Conservation (phyloP, 2,329 filamentous ascomycete genomes). For the Gnomoniopsis smithogilvyi region DNA sequence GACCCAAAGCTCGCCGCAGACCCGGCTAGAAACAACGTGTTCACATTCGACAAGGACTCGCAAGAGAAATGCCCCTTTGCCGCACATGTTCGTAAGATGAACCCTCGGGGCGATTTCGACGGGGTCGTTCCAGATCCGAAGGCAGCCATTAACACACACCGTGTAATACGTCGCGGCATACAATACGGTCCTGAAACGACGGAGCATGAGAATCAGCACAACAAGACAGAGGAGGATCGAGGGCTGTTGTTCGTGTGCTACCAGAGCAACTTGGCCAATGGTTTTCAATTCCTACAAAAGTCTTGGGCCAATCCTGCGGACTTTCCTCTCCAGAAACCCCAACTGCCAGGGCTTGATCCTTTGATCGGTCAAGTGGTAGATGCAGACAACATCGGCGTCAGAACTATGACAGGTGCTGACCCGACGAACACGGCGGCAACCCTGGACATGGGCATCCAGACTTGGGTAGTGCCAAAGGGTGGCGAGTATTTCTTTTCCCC, state of each 20-base stretch:
- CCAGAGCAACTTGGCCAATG: constrained; percentile 37
- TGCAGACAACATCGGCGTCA: constrained; percentile 20
- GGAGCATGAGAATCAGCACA: constrained; percentile 28
- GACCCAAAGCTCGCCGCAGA: constrained; percentile 30
- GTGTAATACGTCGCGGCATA: constrained; percentile 43
- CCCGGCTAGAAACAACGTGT: constrained; percentile 26
- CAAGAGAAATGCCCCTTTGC: constrained; percentile 41
- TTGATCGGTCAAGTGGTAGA: constrained; percentile 30
- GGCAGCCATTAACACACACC: constrained; percentile 22
- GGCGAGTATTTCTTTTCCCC: constrained; percentile 46
- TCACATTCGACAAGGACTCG: constrained; percentile 30
- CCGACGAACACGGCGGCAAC: constrained; percentile 20
- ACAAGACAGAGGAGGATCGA: constrained; percentile 31
- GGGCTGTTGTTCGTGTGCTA: constrained; percentile 44
- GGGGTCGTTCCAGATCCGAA: constrained; percentile 16
- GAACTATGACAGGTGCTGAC: constrained; percentile 25
- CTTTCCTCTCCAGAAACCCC: constrained; percentile 23
- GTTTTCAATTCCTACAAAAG: constrained; percentile 38
- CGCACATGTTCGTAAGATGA: constrained; percentile 44
- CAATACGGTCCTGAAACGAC: constrained; percentile 37
- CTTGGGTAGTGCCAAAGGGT: constrained; percentile 38
- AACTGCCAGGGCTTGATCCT: constrained; percentile 31
- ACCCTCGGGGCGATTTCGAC: constrained; percentile 36
- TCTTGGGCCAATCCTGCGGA: constrained; percentile 12
- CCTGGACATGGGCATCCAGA: constrained; percentile 22